Percentiles rank a stretch among this genome's conserved stretches.
phyloP scores from a whole-genome alignment of 495 filamentous ascomycete species.

The Cairneyella variabilis region DNA sequence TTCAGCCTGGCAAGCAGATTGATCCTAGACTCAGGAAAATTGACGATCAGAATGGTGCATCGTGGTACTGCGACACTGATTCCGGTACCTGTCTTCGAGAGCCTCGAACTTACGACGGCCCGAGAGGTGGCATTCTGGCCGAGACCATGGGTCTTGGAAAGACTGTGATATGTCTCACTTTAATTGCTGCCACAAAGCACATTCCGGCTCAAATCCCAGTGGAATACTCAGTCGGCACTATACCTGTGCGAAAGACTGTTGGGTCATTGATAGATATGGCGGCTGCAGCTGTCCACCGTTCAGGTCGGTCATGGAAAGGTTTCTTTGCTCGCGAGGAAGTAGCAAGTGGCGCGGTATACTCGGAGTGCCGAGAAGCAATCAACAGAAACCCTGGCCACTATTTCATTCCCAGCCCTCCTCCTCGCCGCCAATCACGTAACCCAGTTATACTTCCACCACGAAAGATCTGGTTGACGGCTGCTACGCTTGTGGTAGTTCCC shows the following conservation, averaged over 20 bases:
- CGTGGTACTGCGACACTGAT: constrained; percentile 72
- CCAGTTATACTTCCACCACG: constrained; percentile 30
- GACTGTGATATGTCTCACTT: constrained; percentile 79
- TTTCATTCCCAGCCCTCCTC: constrained; percentile 42
- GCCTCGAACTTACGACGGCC: constrained; percentile 68
- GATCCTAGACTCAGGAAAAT: constrained; percentile 68
- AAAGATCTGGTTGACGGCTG: constrained; percentile 58
- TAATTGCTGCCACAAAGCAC: constrained; percentile 76
- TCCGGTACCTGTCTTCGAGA: constrained; percentile 55
- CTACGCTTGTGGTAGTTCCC: constrained; percentile 68
- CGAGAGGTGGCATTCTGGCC: constrained; percentile 72
- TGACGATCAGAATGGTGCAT: constrained; percentile 53
- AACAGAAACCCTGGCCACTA: constrained; percentile 51
- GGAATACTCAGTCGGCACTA: constrained; percentile 47
- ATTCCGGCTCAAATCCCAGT: constrained; percentile 64
- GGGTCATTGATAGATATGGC: constrained; percentile 65
- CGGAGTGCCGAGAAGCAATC: constrained; percentile 52
- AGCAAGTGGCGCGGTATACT: constrained; percentile 35
- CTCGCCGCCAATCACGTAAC: constrained; percentile 40
- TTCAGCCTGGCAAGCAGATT: constrained; percentile 54
- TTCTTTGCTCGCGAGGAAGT: constrained; percentile 42
- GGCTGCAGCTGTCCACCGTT: constrained; percentile 60
- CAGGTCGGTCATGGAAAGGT: constrained; percentile 65
- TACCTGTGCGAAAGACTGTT: constrained; percentile 38
- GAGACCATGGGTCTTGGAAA: constrained; percentile 76